Conservation (phyloP, 2,329 filamentous ascomycete species). For the Fusarium sp. region DNA sequence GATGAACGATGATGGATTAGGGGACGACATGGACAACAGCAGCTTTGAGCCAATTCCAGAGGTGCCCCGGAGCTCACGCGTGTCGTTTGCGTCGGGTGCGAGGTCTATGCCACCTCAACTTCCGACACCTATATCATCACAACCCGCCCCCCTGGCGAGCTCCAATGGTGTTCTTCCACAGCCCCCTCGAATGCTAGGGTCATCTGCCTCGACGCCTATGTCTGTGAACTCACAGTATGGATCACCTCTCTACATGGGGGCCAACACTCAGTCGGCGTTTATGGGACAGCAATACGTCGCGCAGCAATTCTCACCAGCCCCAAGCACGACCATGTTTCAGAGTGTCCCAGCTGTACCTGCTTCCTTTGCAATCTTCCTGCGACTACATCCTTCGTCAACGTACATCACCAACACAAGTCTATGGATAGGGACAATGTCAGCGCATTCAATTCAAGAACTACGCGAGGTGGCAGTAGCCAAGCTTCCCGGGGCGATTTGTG, state of each 20-base stretch:
- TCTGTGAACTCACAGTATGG: slow-evolving; percentile 50
- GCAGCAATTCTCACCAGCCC: slow-evolving; percentile 42
- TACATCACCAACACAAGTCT: slow-evolving; percentile 61
- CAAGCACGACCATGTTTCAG: slow-evolving; percentile 40
- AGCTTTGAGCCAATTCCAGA: slow-evolving; percentile 42
- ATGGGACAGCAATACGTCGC: slow-evolving; percentile 47
- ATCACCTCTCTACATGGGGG: slow-evolving; percentile 52
- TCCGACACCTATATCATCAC: slow-evolving; percentile 36
- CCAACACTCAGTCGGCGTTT: slow-evolving; percentile 52
- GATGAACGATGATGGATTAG: slow-evolving; percentile 29
- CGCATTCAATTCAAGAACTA: slow-evolving; percentile 69
- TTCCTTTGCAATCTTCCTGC: slow-evolving; percentile 71
- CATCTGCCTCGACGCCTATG: slow-evolving; percentile 38
- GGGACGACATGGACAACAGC: slow-evolving; percentile 28
- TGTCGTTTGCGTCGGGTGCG: slow-evolving; percentile 36
- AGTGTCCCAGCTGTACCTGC: slow-evolving; percentile 32
- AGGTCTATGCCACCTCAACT: slow-evolving; percentile 32
- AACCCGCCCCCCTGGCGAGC: slow-evolving; percentile 32
- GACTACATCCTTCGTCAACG: slow-evolving; percentile 73
- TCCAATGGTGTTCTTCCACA: slow-evolving; percentile 31
- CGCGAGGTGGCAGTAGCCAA: slow-evolving; percentile 69
- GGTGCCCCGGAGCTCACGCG: slow-evolving; percentile 34
- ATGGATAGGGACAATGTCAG: slow-evolving; percentile 74
- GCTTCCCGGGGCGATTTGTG: slow-evolving; percentile 68
- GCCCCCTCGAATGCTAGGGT: slow-evolving; percentile 39